A percentile compares a stretch with the other conserved stretches of the same genome.
Evolutionary conservation across 2,329 filamentous ascomycete genomes (phyloP).

Genomic region (Verticillium isaacii): DNA sequence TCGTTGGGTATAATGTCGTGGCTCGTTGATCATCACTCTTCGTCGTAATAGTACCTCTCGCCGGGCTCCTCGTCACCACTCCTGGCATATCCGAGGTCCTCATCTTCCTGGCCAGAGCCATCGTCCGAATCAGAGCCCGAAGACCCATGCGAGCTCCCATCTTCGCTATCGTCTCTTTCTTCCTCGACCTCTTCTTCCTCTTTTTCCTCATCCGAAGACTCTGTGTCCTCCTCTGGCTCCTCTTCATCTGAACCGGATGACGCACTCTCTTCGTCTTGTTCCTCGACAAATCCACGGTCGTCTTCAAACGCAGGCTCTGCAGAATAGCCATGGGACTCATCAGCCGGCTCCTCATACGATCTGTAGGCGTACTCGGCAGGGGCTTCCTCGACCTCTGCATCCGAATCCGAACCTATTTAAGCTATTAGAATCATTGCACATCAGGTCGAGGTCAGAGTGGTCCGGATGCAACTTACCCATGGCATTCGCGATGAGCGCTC

Average conservation of each 20-base stretch:
- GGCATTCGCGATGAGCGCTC: conserved; percentile 51
- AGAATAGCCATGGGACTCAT: not conserved
- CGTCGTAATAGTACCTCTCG: not conserved
- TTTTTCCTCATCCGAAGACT: not conserved
- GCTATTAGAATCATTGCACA: not conserved
- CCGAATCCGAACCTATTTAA: not conserved
- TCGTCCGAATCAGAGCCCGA: not conserved
- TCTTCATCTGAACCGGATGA: not conserved
- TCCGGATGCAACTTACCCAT: conserved; percentile 39
- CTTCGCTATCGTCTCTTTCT: not conserved
- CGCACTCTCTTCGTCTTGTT: not conserved
- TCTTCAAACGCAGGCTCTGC: not conserved
- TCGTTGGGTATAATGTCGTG: too few relatives aligned
- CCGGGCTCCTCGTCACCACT: not conserved
- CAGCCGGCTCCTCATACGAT: not conserved
- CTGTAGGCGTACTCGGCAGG: not conserved
- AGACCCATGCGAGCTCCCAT: not conserved
- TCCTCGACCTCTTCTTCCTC: not conserved
- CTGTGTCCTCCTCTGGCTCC: not conserved
- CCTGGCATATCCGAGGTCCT: not conserved
- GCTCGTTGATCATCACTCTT: too few relatives aligned
- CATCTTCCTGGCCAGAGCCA: not conserved
- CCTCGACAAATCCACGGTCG: not conserved
- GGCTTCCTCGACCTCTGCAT: not conserved
- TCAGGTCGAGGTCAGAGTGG: not conserved